Evolutionary conservation across 1,139 yeast genomes (phyloP), one percentile per base, ranked within the genome.

Genomic region (Blastobotrys illinoisensis): DNA sequence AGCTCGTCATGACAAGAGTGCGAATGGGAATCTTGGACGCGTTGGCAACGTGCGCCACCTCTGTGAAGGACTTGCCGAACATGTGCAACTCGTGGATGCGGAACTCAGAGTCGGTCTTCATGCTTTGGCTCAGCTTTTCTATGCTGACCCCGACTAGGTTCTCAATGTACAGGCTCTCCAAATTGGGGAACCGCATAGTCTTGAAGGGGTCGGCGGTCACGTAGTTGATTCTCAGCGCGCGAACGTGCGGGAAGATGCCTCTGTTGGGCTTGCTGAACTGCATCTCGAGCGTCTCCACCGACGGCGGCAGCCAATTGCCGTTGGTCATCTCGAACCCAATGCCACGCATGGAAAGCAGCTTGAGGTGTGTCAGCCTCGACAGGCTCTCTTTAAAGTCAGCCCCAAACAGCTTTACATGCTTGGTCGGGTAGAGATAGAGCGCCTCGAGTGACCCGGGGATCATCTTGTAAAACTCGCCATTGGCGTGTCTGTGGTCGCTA

Each of bases 151-250:
- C 40, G 16, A 32, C 40, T 4, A 32, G 40, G 40, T 32, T 32
- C 19, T 50, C 52, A 19, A 50, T 20, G 40, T 36, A 32, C 19
- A 50, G 26, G 16, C 46, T 45, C 23, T 50, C 23, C 6, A 50
- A 18, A 14, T 46, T 36, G 18, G 52, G 52, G 36, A 50, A 50
- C 9, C 46, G 23, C 28, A 50, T 48, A 26, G 40, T 26, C 46
- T 50, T 45, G 19, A 50, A 50, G 18, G 52, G 52, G n/a, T n/a
- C 18, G 23, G 20, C 23, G 2, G 52, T 50, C 28, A 50, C 52
- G 14, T 14, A 14, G 46, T 45, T 50, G 43, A 50, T 32, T 23
- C 23, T 11, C 32, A 50, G 40, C 16, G 52, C 46, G n/a, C 20
- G 32, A 9, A 50, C 52, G 16, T n/a, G n/a, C n/a, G 46, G 49